Evolutionary conservation across 441 rosid genomes (phyloP).

Genomic region (Croton setiger): DNA sequence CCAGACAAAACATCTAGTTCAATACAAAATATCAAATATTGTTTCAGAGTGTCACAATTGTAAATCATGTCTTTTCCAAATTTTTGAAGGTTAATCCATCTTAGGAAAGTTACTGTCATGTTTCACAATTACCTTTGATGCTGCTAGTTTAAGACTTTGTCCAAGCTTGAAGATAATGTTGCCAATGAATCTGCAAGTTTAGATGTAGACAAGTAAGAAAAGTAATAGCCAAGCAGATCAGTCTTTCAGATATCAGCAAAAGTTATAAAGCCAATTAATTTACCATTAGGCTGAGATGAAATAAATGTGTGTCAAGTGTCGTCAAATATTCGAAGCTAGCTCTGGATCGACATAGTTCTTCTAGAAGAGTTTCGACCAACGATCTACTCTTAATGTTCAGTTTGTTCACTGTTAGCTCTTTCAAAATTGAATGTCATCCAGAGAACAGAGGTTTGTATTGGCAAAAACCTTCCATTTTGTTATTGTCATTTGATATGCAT

Average conservation of each 20-base stretch:
- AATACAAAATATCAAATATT: background rate
- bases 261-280: background rate
- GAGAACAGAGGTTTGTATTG: slow-evolving; percentile 20
- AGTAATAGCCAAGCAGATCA: slow-evolving; percentile 7
- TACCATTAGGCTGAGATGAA: background rate
- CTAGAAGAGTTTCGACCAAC: background rate
- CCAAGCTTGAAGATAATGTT: background rate
- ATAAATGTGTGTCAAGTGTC: background rate
- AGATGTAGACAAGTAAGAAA: background rate
- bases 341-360: background rate
- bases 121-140: background rate
- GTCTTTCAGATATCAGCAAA: background rate
- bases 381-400: background rate
- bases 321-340: background rate
- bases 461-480: slow-evolving; percentile 28
- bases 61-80: background rate
- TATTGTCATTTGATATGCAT: slow-evolving; percentile 48
- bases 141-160: too few relatives aligned
- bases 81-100: background rate
- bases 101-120: background rate
- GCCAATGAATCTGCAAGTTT: background rate
- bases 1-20: background rate
- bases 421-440: background rate
- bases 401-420: background rate
- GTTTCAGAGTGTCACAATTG: too few relatives aligned